Base-by-base conservation (phyloP, 768 basidiomycete genomes). In the Russula lepida region DNA sequence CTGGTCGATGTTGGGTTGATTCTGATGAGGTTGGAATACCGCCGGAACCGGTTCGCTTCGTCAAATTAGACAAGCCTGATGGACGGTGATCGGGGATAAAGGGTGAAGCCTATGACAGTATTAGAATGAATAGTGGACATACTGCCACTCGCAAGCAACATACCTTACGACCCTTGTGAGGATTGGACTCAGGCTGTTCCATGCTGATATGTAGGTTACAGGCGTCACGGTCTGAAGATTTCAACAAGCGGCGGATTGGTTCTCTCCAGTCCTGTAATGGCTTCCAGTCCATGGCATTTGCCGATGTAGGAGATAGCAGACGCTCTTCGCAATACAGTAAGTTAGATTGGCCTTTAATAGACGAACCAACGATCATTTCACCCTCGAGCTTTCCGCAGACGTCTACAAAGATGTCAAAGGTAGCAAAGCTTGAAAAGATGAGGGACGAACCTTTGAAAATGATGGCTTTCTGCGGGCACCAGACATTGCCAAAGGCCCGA, bases 371-470 rank as follows among this genome's bases (percentile, higher is more conserved):
- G 4, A 62, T 48, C 8, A 23, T 21, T 33, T 62, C 61, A 13
- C 61, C 61, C 30, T 58, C 50, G 28, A 62, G 50, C 28, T 32
- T 53, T 28, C 61, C 61, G 21, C 56, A 28, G 27, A 62, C 32
- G 7, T 57, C 60, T 62, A 11, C 11, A 33, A 21, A 19, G 30
- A 35, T 21, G 32, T 52, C 43, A 13, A 46, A 55, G 15, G 9
- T 13, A 4, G 54, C 2, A 44, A 55, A 17, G 0, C 2, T 12
- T n/a, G n/a, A 30, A 13, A 46, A 30, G 3, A 33, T 3, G 6
- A 43, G n/a, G 21, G 4, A 12, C 54, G 7, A 6, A 64, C 63
- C 59, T 49, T 62, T 62, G 28, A 62, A 62, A 32, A 62, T 62
- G 3, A 62, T 52, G 6, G 50, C 33, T 3, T 32, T n/a, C 1